Evolutionary conservation across 148 eudicot species (phyloP), one percentile per base, ranked within the genome.

Genomic region (Silene latifolia): DNA sequence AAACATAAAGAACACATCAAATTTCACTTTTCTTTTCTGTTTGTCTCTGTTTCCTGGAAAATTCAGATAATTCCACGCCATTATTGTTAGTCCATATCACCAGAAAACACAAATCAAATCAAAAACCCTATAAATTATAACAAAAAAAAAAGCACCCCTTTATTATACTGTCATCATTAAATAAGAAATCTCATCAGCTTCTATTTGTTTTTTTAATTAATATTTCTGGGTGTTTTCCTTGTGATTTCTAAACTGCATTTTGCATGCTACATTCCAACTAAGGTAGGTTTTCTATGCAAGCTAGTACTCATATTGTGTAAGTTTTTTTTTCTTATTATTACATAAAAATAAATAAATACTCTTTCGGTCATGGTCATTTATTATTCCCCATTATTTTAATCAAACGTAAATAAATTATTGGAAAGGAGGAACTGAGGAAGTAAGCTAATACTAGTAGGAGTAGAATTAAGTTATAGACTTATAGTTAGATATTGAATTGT

Each of bases 191-290:
- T 51, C 56, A 13, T 51, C 4, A 4, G 53, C 25, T 65, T 63
- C 9, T 46, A 67, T 27, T 61, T 15, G 44, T 61, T 15, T 14
- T 8, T 18, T 8, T 21, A 35, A 29, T 21, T 48, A 23, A 68
- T 54, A 59, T 35, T n/a, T 54, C 44, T 19, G 68, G 70, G 59
- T 79, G 63, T 23, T 47, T 76, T 80, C 70, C 24, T 56, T 60
- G 72, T 75, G 76, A 69, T 70, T 74, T 74, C 7, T 32, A 19
- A 61, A 70, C 56, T 79, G 35, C 81, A 72, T 76, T 76, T 76
- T 42, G 15, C 78, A 67, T 73, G 81, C 74, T 42, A 42, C 67
- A 42, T 76, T 23, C 67, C 35, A 59, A 39, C 42, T 44, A 25
- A 76, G 73, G 79, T 76, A 59, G 7, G 74, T 63, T 71, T 25